phyloP scores from a whole-genome alignment of 2,329 filamentous ascomycete species.

The Paramyrothecium roridum region DNA sequence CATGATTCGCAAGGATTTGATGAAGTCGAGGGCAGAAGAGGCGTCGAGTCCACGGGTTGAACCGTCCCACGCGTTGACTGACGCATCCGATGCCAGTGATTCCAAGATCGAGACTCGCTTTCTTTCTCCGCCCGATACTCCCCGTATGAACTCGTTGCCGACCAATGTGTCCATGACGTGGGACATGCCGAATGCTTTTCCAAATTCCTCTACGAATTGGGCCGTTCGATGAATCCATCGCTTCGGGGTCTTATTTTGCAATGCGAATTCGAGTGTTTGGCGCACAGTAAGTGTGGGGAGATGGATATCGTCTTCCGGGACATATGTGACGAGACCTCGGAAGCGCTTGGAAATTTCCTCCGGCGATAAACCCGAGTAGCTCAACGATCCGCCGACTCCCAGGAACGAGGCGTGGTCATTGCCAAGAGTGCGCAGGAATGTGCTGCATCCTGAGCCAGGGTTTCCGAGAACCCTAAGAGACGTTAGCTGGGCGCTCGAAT shows the following conservation, averaged over 20 bases:
- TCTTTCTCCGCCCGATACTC: not conserved
- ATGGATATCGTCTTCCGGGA: constrained; percentile 3
- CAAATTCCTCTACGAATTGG: not conserved
- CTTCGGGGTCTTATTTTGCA: not conserved
- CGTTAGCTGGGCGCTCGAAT: not conserved
- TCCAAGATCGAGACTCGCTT: constrained; percentile 1
- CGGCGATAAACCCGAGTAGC: constrained; percentile 3
- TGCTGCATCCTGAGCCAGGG: constrained; percentile 6
- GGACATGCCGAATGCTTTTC: not conserved
- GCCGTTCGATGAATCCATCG: not conserved
- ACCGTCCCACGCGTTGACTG: not conserved
- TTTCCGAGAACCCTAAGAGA: constrained; percentile 3
- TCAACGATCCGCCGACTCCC: constrained; percentile 1
- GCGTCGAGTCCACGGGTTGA: not conserved
- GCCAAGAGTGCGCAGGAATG: constrained; percentile 4
- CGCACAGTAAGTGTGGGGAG: not conserved
- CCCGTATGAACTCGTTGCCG: not conserved
- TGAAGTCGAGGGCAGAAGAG: not conserved
- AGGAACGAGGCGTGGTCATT: constrained; percentile 4
- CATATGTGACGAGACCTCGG: constrained; percentile 2
- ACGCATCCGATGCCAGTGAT: not conserved
- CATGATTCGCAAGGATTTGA: not conserved
- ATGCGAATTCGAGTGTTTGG: not conserved
- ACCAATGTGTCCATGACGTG: not conserved
- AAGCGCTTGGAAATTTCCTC: not conserved